Evolutionary conservation across 176 grass and related monocot genomes (phyloP).

Genomic region (Oryza glaberrima): DNA sequence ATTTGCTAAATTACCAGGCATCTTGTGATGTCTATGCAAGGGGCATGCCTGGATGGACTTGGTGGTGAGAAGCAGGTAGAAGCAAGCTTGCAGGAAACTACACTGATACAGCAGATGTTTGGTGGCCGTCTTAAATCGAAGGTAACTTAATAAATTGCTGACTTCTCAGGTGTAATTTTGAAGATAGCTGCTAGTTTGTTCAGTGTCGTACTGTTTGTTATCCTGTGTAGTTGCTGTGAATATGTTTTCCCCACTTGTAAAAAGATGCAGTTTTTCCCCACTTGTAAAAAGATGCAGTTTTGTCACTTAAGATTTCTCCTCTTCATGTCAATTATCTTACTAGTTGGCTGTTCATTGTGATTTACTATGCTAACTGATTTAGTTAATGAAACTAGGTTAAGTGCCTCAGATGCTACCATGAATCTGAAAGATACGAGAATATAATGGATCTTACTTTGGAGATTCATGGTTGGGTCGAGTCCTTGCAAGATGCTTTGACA

Average conservation of each 20-base stretch:
- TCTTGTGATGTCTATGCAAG: conserved; percentile 99
- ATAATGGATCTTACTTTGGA: conserved; percentile 99
- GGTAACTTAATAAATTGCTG: conserved; percentile 48
- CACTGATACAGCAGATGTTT: conserved; percentile 97
- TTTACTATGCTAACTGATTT: conserved; percentile 43
- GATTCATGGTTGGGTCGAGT: conserved; percentile 98
- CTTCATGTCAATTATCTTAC: background rate
- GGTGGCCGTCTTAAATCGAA: conserved; percentile 96
- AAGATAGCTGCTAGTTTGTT: conserved; percentile 25
- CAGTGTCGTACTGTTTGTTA: background rate
- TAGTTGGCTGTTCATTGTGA: conserved; percentile 11
- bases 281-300: conserved; percentile 33
- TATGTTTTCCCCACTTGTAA: background rate
- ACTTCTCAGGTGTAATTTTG: conserved; percentile 11
- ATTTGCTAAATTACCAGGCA: conserved; percentile 57
- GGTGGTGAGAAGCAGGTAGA: conserved; percentile 92
- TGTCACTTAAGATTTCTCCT: background rate
- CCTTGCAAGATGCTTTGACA: conserved; percentile 96
- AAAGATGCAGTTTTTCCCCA: conserved; percentile 22
- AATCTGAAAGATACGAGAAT: conserved; percentile 96
- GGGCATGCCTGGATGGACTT: conserved; percentile 76
- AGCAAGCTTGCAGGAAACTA: conserved; percentile 88
- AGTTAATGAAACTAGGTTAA: conserved; percentile 76
- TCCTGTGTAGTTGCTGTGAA: conserved; percentile 8
- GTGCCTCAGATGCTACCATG: conserved; percentile 92